Percentiles rank a stretch among this genome's conserved stretches.
phyloP scores from a whole-genome alignment of 805 yeast genomes.

The Diddensiella transvaalensis region DNA sequence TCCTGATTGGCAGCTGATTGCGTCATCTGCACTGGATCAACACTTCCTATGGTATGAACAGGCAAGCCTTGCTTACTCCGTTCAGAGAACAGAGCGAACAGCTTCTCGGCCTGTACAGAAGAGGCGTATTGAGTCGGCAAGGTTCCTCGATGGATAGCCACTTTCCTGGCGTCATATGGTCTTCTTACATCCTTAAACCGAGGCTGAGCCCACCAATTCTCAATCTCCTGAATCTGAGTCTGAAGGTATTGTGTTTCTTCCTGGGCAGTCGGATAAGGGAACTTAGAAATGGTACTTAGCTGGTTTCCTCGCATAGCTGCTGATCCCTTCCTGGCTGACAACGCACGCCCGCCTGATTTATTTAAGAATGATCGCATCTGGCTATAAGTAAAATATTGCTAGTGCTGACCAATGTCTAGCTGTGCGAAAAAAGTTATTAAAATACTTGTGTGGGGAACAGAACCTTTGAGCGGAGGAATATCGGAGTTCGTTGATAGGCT shows the following conservation, averaged over 20 bases:
- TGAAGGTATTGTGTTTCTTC: conserved; percentile 33
- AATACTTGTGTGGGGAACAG: no score
- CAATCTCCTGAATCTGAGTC: conserved; percentile 37
- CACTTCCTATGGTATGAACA: conserved; percentile 55
- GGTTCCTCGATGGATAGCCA: conserved; percentile 53
- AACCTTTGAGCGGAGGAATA: no score
- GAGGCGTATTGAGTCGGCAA: conserved; percentile 42
- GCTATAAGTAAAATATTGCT: no score
- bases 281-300: conserved; percentile 27
- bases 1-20: conserved; percentile 53
- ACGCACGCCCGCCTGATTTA: not conserved
- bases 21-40: conserved; percentile 61
- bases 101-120: conserved; percentile 50
- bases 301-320: not conserved
- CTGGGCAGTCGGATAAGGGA: conserved; percentile 36
- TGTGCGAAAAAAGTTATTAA: no score
- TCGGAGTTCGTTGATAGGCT: no score
- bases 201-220: conserved; percentile 48
- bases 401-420: no score
- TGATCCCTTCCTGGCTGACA: not conserved
- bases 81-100: conserved; percentile 43
- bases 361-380: not conserved
- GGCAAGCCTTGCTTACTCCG: conserved; percentile 44
- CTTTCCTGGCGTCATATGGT: conserved; percentile 50
- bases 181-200: conserved; percentile 48